Base-by-base conservation (phyloP, 2,329 filamentous ascomycete species). In the Fusarium irregulare region DNA sequence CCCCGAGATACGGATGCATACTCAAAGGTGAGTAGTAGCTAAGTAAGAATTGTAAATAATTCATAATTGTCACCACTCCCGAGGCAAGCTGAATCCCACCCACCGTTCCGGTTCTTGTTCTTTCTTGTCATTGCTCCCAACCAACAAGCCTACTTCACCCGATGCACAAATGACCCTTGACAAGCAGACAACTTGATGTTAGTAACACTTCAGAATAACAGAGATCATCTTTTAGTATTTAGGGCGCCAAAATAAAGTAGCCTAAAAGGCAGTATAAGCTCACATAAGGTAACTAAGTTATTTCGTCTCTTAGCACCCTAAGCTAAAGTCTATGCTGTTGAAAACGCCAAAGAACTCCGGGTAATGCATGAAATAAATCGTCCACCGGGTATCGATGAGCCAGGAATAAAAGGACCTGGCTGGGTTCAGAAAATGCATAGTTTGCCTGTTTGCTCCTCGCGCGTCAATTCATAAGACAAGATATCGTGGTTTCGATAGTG, bases 401-500 rank as follows among this genome's bases (percentile, higher is more conserved):
- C 60, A 61, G 54, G n/a, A 56, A 40, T 41, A 32, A 37, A 44
- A 66, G 60, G 50, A 46, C 55, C 68, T 20, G 30, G 30, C 68
- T 20, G 30, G 30, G 23, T 40, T 77, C 68, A 81, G 48, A 80
- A 79, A 32, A 82, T 74, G 63, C 77, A 80, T 30, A 82, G 42
- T 66, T 77, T 78, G 21, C 76, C 77, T n/a, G 76, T 78, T 60
- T 77, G 70, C 60, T 78, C 77, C 46, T 82, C 78, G 27, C 85
- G 81, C 46, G 79, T 83, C 56, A 93, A 78, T 77, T 93, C 89
- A 80, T 93, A 94, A 62, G 86, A 90, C 69, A 93, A 75, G 28
- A 94, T 85, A 3, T 87, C 86, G 73, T 92, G 89, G 78, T 93
- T 89, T 61, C 86, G 85, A 76, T 91, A 94, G 76, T 92, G 89